A percentile compares a stretch with the other conserved stretches of the same genome.
Conservation (phyloP, 208 protist species). For the Acanthamoeba healyi region DNA sequence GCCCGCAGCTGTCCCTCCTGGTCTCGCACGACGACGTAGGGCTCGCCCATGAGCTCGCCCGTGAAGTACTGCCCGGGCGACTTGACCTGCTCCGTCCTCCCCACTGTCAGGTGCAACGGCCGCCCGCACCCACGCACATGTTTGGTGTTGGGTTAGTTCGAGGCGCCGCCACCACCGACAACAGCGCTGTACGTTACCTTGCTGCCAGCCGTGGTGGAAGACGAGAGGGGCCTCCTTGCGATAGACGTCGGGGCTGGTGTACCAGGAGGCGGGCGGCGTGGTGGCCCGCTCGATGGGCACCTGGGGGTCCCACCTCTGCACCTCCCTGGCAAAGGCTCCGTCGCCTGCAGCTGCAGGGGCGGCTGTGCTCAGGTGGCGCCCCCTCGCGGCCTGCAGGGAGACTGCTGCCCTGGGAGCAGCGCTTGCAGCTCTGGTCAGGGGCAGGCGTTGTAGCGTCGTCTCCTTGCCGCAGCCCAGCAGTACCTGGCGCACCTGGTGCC, state of each 20-base stretch:
- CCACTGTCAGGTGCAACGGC: neutral
- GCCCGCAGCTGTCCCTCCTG: constrained; percentile 13
- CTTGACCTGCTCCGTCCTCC: constrained; percentile 7
- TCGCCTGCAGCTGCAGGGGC: neutral
- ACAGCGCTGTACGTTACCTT: neutral
- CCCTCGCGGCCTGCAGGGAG: no score
- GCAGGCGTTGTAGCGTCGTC: no score
- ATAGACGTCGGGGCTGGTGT: neutral
- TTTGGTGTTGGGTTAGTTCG: neutral
- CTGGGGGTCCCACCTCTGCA: constrained; percentile 1
- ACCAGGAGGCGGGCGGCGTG: constrained; percentile 41
- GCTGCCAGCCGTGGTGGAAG: constrained; percentile 24
- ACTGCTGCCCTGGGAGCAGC: no score
- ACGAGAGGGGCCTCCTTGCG: neutral
- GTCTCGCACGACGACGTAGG: constrained; percentile 57
- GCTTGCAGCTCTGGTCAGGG: no score
- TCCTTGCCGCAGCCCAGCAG: no score
- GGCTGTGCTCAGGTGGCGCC: neutral
- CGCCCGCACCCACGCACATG: neutral
- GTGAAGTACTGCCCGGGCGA: constrained; percentile 17
- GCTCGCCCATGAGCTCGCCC: constrained; percentile 22
- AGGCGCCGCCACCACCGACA: no score
- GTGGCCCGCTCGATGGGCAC: constrained; percentile 11
- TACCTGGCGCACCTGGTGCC: no score
- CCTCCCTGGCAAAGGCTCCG: neutral